A percentile compares a stretch with the other conserved stretches of the same genome.
These are phyloP conservation scores for Blastobotrys mokoenaii DNA, from an alignment of 805 yeast genomes.

Conservation along the genomic window DNA sequence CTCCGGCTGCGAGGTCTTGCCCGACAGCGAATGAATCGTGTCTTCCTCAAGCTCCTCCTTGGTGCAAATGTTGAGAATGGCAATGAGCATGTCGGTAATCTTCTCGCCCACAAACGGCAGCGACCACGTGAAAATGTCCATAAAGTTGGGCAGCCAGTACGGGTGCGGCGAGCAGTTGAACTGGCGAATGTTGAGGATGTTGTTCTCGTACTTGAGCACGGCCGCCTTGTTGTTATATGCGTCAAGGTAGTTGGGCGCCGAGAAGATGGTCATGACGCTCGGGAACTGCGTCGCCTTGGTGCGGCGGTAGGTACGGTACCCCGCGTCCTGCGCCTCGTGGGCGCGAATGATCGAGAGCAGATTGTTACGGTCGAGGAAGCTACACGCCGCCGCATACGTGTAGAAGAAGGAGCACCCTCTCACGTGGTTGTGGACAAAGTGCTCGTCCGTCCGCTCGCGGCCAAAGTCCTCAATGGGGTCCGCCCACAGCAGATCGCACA, in stretches of 20 bases:
- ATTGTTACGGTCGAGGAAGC: slow-evolving; percentile 69
- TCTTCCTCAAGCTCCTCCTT: slow-evolving; percentile 85
- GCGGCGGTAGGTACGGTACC: slow-evolving; percentile 87
- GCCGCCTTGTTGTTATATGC: slow-evolving; percentile 94
- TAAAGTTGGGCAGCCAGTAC: slow-evolving; percentile 90
- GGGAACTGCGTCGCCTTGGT: slow-evolving; percentile 84
- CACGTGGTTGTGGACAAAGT: slow-evolving; percentile 57
- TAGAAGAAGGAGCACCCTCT: slow-evolving; percentile 92
- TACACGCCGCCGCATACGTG: slow-evolving; percentile 73
- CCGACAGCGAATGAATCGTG: slow-evolving; percentile 5
- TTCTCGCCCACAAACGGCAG: slow-evolving; percentile 96
- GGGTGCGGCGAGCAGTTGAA: slow-evolving; percentile 93
- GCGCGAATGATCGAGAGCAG: slow-evolving; percentile 84
- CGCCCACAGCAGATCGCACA: slow-evolving; percentile 95
- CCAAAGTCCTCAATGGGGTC: slow-evolving; percentile 93
- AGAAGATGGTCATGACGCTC: slow-evolving; percentile 78
- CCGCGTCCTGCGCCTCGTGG: slow-evolving; percentile 97
- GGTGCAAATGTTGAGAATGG: slow-evolving; percentile 86
- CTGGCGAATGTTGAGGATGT: slow-evolving; percentile 91
- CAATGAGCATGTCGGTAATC: slow-evolving; percentile 84
- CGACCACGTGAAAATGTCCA: slow-evolving; percentile 98
- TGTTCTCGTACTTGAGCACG: slow-evolving; percentile 79
- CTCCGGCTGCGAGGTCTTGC: not conserved
- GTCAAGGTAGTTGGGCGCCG: slow-evolving; percentile 93
- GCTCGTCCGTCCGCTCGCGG: slow-evolving; percentile 35